These are phyloP conservation scores for Dioscorea zingiberensis DNA, from an alignment of 106 monocot genomes.

Conservation along the genomic window DNA sequence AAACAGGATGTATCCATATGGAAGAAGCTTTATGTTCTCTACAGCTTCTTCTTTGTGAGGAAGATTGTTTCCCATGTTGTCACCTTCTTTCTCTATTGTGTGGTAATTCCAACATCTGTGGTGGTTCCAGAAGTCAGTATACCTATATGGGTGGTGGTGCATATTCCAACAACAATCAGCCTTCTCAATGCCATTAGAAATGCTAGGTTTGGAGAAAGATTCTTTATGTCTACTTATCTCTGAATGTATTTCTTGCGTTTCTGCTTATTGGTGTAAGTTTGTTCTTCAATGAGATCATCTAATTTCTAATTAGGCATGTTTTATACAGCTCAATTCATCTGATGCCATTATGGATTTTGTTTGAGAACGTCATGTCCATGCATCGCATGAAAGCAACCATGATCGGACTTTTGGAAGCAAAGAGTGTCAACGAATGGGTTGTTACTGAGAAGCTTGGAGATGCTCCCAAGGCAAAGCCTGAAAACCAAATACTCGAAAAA, in stretches of 20 bases:
- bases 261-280: too few species aligned
- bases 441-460: constrained; percentile 74
- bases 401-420: constrained; percentile 44
- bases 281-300: too few species aligned
- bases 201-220: constrained; percentile 24
- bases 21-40: constrained; percentile 77
- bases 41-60: constrained; percentile 83
- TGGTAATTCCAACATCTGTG: constrained; percentile 59
- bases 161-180: constrained; percentile 68
- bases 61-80: constrained; percentile 68
- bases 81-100: constrained; percentile 71
- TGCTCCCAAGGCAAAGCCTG: constrained; percentile 22
- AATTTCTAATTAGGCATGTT: not conserved
- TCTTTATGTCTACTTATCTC: not conserved
- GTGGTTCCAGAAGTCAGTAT: constrained; percentile 71
- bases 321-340: constrained; percentile 43
- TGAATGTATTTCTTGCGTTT: not conserved
- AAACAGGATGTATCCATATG: constrained; percentile 63
- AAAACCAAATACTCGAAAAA: constrained; percentile 19
- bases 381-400: constrained; percentile 63
- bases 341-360: constrained; percentile 72
- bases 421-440: constrained; percentile 65
- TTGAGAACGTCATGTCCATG: constrained; percentile 77
- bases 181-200: constrained; percentile 63
- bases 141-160: constrained; percentile 76